Evolutionary conservation across 148 eudicot genomes (phyloP).

Genomic region (Chenopodium suecicum): DNA sequence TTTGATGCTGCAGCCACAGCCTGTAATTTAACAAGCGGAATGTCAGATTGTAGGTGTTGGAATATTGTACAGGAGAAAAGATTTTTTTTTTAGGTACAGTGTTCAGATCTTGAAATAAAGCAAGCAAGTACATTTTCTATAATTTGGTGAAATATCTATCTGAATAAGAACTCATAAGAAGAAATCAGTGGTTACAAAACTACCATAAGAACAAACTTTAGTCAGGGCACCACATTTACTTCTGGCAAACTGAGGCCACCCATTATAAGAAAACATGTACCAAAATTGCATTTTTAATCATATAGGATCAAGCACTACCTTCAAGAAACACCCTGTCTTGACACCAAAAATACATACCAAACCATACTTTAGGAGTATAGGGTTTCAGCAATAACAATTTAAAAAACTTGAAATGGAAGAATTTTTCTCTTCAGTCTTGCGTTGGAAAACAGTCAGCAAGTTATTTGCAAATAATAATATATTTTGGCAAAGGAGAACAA

Average conservation of each 20-base stretch:
- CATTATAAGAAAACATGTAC: not conserved
- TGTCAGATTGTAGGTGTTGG: not conserved
- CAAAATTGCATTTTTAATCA: not conserved
- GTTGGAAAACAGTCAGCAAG: too few relatives aligned
- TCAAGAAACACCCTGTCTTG: not conserved
- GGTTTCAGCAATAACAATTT: too few relatives aligned
- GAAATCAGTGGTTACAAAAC: not conserved
- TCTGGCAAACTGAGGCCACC: not conserved
- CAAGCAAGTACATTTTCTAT: not conserved
- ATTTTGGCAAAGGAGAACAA: too few relatives aligned
- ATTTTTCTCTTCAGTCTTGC: too few relatives aligned
- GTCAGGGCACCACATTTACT: not conserved
- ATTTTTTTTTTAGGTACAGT: too few relatives aligned
- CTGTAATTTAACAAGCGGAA: conserved; percentile 45
- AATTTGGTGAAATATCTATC: not conserved
- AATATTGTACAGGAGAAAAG: not conserved
- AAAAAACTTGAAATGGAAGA: too few relatives aligned
- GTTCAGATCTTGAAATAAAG: not conserved
- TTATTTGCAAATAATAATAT: too few relatives aligned
- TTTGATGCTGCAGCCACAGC: conserved; percentile 98
- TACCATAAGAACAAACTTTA: not conserved
- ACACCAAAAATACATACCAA: too few relatives aligned
- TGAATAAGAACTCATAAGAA: not conserved
- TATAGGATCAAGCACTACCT: not conserved
- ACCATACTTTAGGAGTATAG: too few relatives aligned